Base-by-base conservation (phyloP, 2,329 filamentous ascomycete species). In the Apiospora arundinis region DNA sequence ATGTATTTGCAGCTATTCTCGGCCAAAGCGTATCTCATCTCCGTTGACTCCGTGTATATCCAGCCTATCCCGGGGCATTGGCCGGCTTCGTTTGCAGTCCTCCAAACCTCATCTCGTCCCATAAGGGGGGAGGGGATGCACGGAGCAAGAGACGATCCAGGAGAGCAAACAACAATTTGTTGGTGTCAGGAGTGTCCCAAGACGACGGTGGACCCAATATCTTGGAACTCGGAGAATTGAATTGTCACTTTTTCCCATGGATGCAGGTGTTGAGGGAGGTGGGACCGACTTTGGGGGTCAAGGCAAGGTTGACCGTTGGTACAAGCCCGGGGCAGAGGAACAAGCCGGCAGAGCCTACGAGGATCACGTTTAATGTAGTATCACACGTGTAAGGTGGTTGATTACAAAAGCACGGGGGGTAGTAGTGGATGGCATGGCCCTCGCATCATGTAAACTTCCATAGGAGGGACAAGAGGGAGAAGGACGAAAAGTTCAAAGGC, bases 161-260 rank as follows among this genome's bases (percentile, higher is more conserved):
- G 28, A 40, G 4, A n/a, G 32, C 56, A 63, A 40, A 63, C 56
- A 32, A 14, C 56, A 63, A 28, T 63, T 63, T 37, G 56, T 63
- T 40, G 56, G 56, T 63, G 56, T 63, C 18, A 63, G 21, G 32
- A 21, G 32, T 63, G 14, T n/a, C 32, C 37, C 32, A 40, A 14
- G 56, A 63, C 5, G 56, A n/a, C 40, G 56, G 28, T 32, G 52
- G 25, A 37, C 52, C 52, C 52, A 37, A 37, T 32, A 37, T 12
- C 56, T 21, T 63, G 32, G 52, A 14, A 32, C 56, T 63, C 56
- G 56, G 56, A 63, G 56, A 63, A 63, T 63, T 63, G 28, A 40
- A 23, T n/a, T 40, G 21, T 37, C 56, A 63, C 32, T 4, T 32
- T 60, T 28, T 40, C 9, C 16, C 49, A 56, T 21, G n/a, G n/a